These are phyloP conservation scores for Microbotryum violaceum DNA, from an alignment of 1,284 basidiomycete genomes.

Conservation along the genomic window DNA sequence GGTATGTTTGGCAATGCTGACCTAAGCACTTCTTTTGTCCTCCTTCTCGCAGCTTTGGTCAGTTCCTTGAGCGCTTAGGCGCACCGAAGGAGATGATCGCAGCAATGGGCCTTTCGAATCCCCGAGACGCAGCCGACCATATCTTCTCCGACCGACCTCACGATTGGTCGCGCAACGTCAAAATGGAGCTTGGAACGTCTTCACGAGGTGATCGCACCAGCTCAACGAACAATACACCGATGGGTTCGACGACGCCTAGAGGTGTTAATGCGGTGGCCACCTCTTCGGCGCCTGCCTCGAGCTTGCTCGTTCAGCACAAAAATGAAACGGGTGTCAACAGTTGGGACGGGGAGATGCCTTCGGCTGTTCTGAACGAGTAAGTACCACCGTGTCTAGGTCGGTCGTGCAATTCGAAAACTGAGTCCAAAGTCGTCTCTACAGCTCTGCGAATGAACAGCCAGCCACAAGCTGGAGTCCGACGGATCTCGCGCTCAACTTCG, in stretches of 20 bases:
- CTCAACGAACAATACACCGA: background rate
- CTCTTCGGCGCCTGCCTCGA: background rate
- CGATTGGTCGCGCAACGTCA: background rate
- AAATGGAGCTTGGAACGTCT: no score
- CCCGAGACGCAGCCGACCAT: constrained; percentile 2
- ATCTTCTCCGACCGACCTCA: background rate
- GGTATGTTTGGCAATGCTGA: background rate
- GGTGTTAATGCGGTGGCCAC: background rate
- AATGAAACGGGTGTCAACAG: background rate
- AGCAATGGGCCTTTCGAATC: background rate
- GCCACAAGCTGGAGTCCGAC: background rate
- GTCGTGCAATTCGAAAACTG: background rate
- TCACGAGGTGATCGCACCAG: background rate
- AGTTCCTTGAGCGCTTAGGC: constrained; percentile 25
- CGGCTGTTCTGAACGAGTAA: no score
- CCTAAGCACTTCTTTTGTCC: background rate
- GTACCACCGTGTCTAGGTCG: no score
- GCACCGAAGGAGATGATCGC: constrained; percentile 1
- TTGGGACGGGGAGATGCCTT: background rate
- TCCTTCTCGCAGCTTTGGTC: constrained; percentile 11
- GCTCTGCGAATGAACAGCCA: background rate
- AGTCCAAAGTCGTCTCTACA: background rate
- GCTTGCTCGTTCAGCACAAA: background rate
- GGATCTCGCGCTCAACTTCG: constrained; percentile 6
- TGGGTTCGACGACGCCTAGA: background rate